Evolutionary conservation across 805 yeast genomes (phyloP), one percentile per base, ranked within the genome.

Genomic region (Ogataea angusta): DNA sequence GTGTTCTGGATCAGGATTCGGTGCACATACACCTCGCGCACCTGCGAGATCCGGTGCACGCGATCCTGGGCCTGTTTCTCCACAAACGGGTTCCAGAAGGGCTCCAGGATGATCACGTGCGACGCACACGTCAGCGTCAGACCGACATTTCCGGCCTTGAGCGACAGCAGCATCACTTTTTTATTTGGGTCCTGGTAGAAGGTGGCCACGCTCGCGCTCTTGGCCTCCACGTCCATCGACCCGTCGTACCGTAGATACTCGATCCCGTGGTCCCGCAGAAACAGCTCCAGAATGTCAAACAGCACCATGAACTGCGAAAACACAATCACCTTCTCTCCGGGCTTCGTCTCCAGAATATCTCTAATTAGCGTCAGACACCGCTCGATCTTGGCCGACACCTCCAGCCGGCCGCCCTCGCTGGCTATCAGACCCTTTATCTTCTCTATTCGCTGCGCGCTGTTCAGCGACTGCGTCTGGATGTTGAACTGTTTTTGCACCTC

Each of bases 51-150:
- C 61, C 99, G 76, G 64, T 93, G 91, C 7, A 95, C 95, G 49
- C 99, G 76, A 58, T 89, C 99, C 75, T 86, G 87, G 0, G 99
- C 99, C 66, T 93, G 99, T 34, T 87, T 95, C 64, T 93, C 98
- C 7, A 91, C 96, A 60, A 75, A 93, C 2, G 98, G 98, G 57
- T 93, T 93, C 99, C 99, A 93, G 61, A 89, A 93, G 13, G 98
- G 97, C 60, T 93, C 99, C 68, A 87, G 73, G 10, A 93, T 75
- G 33, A 93, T 78, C 10, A 90, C 96, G 60, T 88, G 96, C 26
- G 87, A 83, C 1, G 99, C 99, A 66, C 95, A 85, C 0, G 97
- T 93, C 50, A 93, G 71, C 0, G 98, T 93, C 45, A 93, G 70
- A 2, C 99, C 99, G 10, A 90, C 95, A 58, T 90, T 90, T 52